A percentile compares a stretch with the other conserved stretches of the same genome.
phyloP scores from a whole-genome alignment of 257 asterid species.

The Rhazya stricta region DNA sequence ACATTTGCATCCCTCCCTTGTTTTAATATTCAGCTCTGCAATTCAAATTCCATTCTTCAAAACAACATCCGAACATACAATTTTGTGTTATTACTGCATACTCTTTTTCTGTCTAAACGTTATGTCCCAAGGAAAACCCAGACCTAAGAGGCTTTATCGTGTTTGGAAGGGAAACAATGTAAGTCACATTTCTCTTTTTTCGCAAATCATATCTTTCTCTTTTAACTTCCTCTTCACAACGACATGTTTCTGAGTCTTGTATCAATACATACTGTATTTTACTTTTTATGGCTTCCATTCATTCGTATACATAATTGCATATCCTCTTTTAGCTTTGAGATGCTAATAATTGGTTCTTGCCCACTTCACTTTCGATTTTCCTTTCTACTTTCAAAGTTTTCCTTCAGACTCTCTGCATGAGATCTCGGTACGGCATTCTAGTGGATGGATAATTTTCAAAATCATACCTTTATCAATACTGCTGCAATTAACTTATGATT shows the following conservation, averaged over 20 bases:
- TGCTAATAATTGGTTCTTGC: background rate
- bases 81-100: background rate
- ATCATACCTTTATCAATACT: background rate
- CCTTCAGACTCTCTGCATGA: background rate
- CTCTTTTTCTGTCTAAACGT: background rate
- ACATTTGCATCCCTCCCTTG: background rate
- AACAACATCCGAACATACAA: background rate
- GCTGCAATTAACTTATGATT: background rate
- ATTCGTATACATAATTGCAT: background rate
- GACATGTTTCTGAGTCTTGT: background rate
- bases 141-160: slow-evolving; percentile 56
- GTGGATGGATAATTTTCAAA: background rate
- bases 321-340: background rate
- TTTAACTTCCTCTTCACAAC: background rate
- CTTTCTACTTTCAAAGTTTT: background rate
- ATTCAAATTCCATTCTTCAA: background rate
- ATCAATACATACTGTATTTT: too few species aligned
- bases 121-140: slow-evolving; percentile 35
- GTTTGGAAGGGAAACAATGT: slow-evolving; percentile 86
- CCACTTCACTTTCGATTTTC: background rate
- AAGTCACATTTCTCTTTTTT: slow-evolving; percentile 20
- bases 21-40: background rate
- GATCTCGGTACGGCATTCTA: background rate
- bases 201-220: background rate
- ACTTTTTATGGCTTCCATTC: background rate